phyloP scores from a whole-genome alignment of 2,329 filamentous ascomycete genomes.

The Aspergillus felis region DNA sequence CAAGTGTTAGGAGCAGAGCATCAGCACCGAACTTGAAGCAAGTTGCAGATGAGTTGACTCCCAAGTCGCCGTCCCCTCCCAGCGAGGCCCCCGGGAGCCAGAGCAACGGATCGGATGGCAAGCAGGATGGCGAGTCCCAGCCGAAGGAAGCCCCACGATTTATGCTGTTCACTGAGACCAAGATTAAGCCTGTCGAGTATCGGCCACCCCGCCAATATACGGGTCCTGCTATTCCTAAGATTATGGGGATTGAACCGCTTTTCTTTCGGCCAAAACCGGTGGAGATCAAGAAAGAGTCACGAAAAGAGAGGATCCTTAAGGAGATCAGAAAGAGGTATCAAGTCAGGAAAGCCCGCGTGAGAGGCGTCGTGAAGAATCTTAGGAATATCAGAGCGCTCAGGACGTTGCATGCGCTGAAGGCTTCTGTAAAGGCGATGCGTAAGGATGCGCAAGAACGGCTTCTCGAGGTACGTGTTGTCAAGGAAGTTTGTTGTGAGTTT shows the following conservation, averaged over 20 bases:
- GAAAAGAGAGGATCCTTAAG: neutral
- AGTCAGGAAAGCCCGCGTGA: neutral
- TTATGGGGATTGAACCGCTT: neutral
- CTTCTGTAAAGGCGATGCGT: neutral
- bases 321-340: neutral
- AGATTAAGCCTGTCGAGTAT: slow-evolving; percentile 2
- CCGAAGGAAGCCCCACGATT: slow-evolving; percentile 1
- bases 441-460: neutral
- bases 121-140: neutral
- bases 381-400: neutral
- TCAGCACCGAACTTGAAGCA: neutral
- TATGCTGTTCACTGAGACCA: neutral
- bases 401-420: neutral
- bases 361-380: neutral
- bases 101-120: neutral
- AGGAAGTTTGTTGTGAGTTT: neutral
- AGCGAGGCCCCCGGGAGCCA: neutral
- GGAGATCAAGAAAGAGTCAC: neutral
- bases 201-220: neutral
- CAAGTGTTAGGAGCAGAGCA: neutral
- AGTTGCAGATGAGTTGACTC: neutral
- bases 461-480: neutral
- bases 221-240: slow-evolving; percentile 1
- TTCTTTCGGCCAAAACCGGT: neutral
- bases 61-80: neutral